Conservation (phyloP, 208 protist genomes). For the Wallacemonas collosoma region DNA sequence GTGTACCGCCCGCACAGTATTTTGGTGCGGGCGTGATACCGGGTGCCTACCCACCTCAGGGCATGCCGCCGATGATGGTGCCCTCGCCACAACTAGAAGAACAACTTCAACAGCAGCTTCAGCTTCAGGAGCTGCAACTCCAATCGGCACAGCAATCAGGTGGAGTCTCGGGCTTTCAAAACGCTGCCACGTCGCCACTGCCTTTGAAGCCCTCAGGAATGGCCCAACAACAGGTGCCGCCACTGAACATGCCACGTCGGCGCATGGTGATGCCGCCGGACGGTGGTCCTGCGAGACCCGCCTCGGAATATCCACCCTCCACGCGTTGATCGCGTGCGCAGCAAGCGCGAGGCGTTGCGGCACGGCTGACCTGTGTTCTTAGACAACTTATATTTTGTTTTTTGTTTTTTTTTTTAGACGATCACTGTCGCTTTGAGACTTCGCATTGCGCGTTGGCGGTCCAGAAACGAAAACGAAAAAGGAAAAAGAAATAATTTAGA, state of each 20-base stretch:
- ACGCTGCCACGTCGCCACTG: background rate
- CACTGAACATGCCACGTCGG: slow-evolving; percentile 1
- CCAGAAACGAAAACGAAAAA: too few species aligned
- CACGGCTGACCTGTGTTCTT: too few species aligned
- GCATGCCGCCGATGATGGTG: background rate
- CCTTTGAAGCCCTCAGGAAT: background rate
- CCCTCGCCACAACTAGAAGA: background rate
- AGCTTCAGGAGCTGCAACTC: background rate
- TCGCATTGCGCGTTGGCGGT: too few species aligned
- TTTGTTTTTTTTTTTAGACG: too few species aligned
- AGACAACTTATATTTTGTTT: too few species aligned
- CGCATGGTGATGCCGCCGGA: background rate
- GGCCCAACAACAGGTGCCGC: background rate
- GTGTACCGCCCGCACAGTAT: slow-evolving; percentile 1
- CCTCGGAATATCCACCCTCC: background rate
- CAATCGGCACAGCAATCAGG: background rate
- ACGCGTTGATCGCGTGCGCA: background rate
- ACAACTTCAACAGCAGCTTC: background rate
- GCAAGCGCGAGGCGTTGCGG: too few species aligned
- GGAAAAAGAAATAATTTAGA: too few species aligned
- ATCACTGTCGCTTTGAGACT: too few species aligned
- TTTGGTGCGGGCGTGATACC: slow-evolving; percentile 10
- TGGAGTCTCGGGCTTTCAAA: background rate
- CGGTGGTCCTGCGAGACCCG: background rate
- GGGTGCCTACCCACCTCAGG: background rate